Conservation (phyloP, 257 asterid species). For the Haberlea rhodopensis region DNA sequence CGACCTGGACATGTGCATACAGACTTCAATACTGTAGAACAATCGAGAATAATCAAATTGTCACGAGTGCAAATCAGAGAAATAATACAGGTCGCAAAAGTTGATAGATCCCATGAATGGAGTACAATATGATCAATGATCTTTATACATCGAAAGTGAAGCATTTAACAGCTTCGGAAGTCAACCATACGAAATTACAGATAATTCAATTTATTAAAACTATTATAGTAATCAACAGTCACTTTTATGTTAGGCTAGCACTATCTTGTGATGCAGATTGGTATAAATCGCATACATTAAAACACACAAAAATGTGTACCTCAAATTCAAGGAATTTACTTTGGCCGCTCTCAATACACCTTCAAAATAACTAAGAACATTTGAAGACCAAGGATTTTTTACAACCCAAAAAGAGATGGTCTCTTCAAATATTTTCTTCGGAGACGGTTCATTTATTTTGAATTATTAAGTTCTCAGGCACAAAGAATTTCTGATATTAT, state of each 20-base stretch:
- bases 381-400: too few relatives aligned
- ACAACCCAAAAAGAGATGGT: too few relatives aligned
- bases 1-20: conserved; percentile 47
- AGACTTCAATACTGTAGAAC: conserved; percentile 15
- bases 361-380: too few relatives aligned
- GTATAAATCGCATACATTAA: neutral
- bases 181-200: too few relatives aligned
- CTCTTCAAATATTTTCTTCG: too few relatives aligned
- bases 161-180: conserved; percentile 8
- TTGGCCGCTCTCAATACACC: too few relatives aligned
- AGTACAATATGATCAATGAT: neutral
- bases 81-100: conserved; percentile 12
- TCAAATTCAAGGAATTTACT: conserved; percentile 11
- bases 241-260: conserved; percentile 9
- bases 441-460: too few relatives aligned
- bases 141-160: too few relatives aligned
- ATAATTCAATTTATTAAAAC: neutral
- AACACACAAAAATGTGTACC: conserved; percentile 8
- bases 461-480: too few relatives aligned
- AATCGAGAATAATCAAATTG: neutral
- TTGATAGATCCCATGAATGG: conserved; percentile 18
- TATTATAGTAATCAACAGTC: neutral
- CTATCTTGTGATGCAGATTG: conserved; percentile 2
- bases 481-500: too few relatives aligned
- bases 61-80: conserved; percentile 15